Evolutionary conservation across 1,284 basidiomycete species (phyloP).

Genomic region (Puccinia hordei): DNA sequence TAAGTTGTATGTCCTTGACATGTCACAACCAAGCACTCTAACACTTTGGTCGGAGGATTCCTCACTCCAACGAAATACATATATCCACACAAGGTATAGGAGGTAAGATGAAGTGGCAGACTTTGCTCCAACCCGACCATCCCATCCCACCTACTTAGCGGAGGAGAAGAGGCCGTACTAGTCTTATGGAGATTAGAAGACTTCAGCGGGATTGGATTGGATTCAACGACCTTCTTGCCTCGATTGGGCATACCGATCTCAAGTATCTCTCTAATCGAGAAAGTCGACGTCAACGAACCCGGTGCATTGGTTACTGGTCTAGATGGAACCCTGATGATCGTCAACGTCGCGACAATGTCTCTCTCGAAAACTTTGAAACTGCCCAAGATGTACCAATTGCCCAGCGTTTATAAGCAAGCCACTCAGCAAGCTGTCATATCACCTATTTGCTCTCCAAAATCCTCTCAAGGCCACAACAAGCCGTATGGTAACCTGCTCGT

Average conservation of each 20-base stretch:
- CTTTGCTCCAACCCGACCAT: slow-evolving; percentile 27
- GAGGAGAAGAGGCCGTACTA: slow-evolving; percentile 91
- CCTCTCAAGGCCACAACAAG: slow-evolving; percentile 58
- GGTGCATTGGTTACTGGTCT: slow-evolving; percentile 81
- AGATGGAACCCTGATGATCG: slow-evolving; percentile 79
- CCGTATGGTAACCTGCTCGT: slow-evolving; percentile 74
- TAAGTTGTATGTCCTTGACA: too few relatives aligned
- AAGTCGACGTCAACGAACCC: slow-evolving; percentile 70
- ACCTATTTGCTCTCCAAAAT: slow-evolving; percentile 71
- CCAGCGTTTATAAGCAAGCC: slow-evolving; percentile 15
- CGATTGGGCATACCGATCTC: slow-evolving; percentile 82
- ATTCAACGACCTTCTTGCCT: slow-evolving; percentile 83
- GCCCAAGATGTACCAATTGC: slow-evolving; percentile 55
- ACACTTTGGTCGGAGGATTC: too few relatives aligned
- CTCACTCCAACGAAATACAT: too few relatives aligned
- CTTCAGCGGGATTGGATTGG: slow-evolving; percentile 63
- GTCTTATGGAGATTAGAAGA: slow-evolving; percentile 89
- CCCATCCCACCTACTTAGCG: slow-evolving; percentile 80
- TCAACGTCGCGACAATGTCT: slow-evolving; percentile 73
- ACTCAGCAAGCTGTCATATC: background rate
- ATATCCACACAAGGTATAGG: too few relatives aligned
- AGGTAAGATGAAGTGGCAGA: slow-evolving; percentile 39
- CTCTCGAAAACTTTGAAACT: slow-evolving; percentile 65
- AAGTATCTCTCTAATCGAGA: slow-evolving; percentile 66
- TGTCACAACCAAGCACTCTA: too few relatives aligned